phyloP scores from a whole-genome alignment of 495 filamentous ascomycete genomes.

The Echria macrotheca region DNA sequence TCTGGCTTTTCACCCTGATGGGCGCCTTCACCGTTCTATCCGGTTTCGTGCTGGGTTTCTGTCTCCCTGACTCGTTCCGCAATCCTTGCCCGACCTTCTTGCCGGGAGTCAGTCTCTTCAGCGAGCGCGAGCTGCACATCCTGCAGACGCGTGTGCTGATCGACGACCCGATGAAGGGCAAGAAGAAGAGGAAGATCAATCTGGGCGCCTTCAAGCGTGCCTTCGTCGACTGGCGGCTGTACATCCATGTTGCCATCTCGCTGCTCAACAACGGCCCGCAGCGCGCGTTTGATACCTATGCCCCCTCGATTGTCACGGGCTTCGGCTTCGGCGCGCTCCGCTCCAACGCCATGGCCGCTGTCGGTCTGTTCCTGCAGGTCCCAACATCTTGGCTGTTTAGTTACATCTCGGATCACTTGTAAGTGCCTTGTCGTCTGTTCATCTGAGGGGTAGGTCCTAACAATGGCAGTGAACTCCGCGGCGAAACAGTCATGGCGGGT shows the following conservation, averaged over 20 bases:
- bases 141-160: conserved; percentile 31
- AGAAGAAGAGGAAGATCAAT: conserved; percentile 27
- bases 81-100: conserved; percentile 40
- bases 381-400: conserved; percentile 43
- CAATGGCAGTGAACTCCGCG: conserved; percentile 23
- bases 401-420: conserved; percentile 37
- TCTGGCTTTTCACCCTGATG: conserved; percentile 55
- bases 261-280: conserved; percentile 35
- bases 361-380: conserved; percentile 36
- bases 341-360: conserved; percentile 48
- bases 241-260: conserved; percentile 39
- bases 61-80: conserved; percentile 49
- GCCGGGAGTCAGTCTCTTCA: conserved; percentile 32
- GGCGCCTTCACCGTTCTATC: conserved; percentile 49
- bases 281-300: conserved; percentile 41
- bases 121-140: conserved; percentile 34
- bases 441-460: not conserved
- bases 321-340: conserved; percentile 43
- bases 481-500: conserved; percentile 27
- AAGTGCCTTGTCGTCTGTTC: conserved; percentile 12
- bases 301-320: conserved; percentile 36
- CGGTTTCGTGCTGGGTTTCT: conserved; percentile 44
- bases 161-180: conserved; percentile 36
- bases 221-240: conserved; percentile 33
- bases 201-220: conserved; percentile 22